Evolutionary conservation across 805 yeast species (phyloP), one percentile per base, ranked within the genome.

Genomic region (Myxozyma nipponensis): DNA sequence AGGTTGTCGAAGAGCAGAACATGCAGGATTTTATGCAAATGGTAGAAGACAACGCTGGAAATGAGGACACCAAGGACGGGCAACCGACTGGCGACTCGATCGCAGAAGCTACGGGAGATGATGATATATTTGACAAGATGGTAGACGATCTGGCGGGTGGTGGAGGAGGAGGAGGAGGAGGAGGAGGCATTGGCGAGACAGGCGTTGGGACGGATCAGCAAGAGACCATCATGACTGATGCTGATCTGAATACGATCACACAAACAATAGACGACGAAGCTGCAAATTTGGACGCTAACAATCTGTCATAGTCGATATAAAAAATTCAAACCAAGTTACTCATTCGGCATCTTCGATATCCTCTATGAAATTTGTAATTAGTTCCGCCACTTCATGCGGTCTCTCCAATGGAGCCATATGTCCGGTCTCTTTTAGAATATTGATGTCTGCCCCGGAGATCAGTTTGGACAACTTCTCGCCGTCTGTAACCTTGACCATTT

Each of bases 21-120:
- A 40, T 49, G 42, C 49, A 42, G 18, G 53, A 44, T 17, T 49
- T 49, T 25, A 49, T 49, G 53, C 49, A 49, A 32, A 40, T 49
- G 53, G 44, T 49, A 41, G 43, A 39, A 21, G 17, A 28, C 32
- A 28, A 7, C 7, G 32, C 32, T 9, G 32, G 7, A 9, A 13
- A 28, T 9, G 32, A 28, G 13, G 13, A 28, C 7, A 9, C 32
- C 13, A 28, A 7, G 13, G 32, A 28, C 13, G 32, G 32, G 7
- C 32, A 28, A 28, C 7, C 32, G 32, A 28, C 7, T 28, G 32
- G 32, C 13, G 32, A 28, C 7, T 13, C 32, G 32, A 13, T 28
- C 7, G 32, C 32, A 9, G 32, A 28, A 28, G 32, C 32, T 9
- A 13, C 32, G 32, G 32, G 13, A 7, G 32, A 28, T 28, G 32